phyloP scores from a whole-genome alignment of 768 basidiomycete genomes.

The Leccinum disarticulatum region DNA sequence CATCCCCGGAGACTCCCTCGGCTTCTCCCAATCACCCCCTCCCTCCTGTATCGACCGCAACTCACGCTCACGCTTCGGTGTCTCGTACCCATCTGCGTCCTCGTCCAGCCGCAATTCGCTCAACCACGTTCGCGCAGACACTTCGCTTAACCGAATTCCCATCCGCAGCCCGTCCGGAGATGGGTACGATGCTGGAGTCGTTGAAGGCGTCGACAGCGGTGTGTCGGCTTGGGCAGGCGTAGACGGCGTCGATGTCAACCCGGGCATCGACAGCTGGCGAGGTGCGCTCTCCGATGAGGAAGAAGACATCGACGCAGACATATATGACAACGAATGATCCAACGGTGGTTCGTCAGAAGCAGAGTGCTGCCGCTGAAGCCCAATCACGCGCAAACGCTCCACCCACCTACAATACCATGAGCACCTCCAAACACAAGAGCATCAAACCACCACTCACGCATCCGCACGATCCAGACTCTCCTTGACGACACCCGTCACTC shows the following conservation, averaged over 20 bases:
- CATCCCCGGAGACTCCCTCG: background rate
- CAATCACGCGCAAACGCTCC: conserved; percentile 73
- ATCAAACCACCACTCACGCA: conserved; percentile 49
- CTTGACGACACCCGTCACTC: conserved; percentile 84
- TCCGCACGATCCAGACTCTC: conserved; percentile 88
- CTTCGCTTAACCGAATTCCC: conserved; percentile 27
- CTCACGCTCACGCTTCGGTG: conserved; percentile 20
- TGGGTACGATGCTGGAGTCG: conserved; percentile 26
- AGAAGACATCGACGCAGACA: background rate
- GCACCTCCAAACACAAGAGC: background rate
- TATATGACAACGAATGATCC: conserved; percentile 2
- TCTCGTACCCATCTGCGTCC: conserved; percentile 20
- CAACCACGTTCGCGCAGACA: conserved; percentile 31
- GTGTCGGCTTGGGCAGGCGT: conserved; percentile 30
- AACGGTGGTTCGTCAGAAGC: conserved; percentile 16
- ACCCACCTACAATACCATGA: conserved; percentile 61
- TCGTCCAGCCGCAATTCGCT: conserved; percentile 32
- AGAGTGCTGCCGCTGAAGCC: conserved; percentile 58
- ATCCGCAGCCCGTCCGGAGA: conserved; percentile 27
- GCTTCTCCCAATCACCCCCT: conserved; percentile 9
- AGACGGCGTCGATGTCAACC: conserved; percentile 31
- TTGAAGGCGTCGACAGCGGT: conserved; percentile 29
- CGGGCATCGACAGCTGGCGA: conserved; percentile 25
- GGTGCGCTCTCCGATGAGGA: background rate
- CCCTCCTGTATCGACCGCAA: conserved; percentile 8